Conservation (phyloP, 2,329 filamentous ascomycete genomes). For the Pseudogymnoascus sp. region DNA sequence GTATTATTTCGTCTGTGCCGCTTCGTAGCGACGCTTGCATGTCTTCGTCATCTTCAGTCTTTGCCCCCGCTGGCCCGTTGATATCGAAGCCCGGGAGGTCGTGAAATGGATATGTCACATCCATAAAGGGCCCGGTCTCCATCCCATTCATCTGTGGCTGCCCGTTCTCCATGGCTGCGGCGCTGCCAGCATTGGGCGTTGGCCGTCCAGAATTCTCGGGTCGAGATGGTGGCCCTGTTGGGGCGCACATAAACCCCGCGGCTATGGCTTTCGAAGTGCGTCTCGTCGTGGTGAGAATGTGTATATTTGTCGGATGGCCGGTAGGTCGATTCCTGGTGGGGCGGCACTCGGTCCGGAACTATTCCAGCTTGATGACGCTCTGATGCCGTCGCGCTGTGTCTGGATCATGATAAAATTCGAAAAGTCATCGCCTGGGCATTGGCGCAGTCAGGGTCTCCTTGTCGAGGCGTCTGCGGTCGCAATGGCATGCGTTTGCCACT, state of each 20-base stretch:
- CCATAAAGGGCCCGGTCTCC: not conserved
- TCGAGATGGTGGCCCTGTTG: not conserved
- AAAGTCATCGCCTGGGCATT: not conserved
- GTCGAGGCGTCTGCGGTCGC: not conserved
- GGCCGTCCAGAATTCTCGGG: not conserved
- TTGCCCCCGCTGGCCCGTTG: not conserved
- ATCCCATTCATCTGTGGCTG: not conserved
- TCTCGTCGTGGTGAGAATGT: not conserved
- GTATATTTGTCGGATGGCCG: not conserved
- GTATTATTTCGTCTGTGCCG: not conserved
- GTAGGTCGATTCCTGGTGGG: not conserved
- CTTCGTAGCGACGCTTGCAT: not conserved
- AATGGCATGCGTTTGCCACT: constrained; percentile 2
- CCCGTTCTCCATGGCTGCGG: not conserved
- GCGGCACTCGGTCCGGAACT: not conserved
- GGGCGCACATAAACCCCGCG: not conserved
- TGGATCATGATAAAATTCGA: not conserved
- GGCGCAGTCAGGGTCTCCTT: not conserved
- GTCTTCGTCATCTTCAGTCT: not conserved
- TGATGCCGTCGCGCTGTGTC: constrained; percentile 3
- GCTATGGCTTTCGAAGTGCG: not conserved
- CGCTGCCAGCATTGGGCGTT: not conserved
- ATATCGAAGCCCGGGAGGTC: not conserved
- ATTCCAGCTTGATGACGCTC: constrained; percentile 1
- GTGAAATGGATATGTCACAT: not conserved